Evolutionary conservation across 2,329 filamentous ascomycete genomes (phyloP), one percentile per base, ranked within the genome.

Genomic region (Claviceps africana): DNA sequence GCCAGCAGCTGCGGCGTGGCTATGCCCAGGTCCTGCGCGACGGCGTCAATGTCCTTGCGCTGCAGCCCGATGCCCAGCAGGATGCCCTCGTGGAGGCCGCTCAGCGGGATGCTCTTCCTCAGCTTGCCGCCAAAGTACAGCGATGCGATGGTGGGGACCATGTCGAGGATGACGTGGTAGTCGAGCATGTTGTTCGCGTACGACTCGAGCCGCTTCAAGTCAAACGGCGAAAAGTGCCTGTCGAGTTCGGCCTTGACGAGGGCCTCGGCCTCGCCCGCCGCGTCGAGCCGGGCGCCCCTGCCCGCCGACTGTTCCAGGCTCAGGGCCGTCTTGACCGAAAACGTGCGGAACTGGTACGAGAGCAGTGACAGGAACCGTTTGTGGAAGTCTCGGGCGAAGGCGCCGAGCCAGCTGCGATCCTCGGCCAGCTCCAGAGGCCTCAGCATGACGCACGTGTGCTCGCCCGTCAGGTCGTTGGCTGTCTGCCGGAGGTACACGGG

Each of bases 391-490:
- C 85, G 81, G 4, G 91, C 79, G 63, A 94, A 98, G 2, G 89
- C 88, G 17, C 87, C 88, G 0, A 97, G 81, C 93, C 93, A 97
- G 61, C 79, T 81, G 53, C 74, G 74, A 59, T 95, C 88, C 43
- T 82, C 82, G 51, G 73, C 75, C 50, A 69, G 73, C 54, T 80
- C 76, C 7, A 98, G 75, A 1, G 89, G 86, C 53, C 88, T 82
- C 48, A 98, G 77, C 94, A 98, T 98, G 30, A 98, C 91, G 64
- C 89, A 96, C 0, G 93, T 95, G 66, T 98, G 93, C 69, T 98
- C 93, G 52, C 93, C 93, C 0, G 94, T 98, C 46, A 98, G 76
- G 53, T 97, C 93, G 64, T 97, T 98, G 50, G 93, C 77, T 2
- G 94, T 98, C 71, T 98, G 93, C 35, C 93, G 81, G 15, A 98